A percentile compares a stretch with the other conserved stretches of the same genome.
Conservation (phyloP, 352 stramenopile species). For the Pythium monospermum region DNA sequence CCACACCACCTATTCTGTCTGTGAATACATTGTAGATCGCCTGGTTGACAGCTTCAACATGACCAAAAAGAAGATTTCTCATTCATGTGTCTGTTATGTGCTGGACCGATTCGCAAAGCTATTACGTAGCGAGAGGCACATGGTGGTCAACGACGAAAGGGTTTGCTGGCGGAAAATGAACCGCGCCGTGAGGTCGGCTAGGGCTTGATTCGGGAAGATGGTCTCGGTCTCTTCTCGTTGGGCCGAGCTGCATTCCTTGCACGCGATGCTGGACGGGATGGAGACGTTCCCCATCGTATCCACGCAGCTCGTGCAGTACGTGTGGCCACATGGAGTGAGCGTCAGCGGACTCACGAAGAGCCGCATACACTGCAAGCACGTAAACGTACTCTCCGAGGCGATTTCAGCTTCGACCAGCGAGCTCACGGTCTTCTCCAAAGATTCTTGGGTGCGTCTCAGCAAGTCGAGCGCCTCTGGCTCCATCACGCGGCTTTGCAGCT, state of each 20-base stretch:
- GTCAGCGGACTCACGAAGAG: slow-evolving; percentile 63
- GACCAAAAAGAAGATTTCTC: too few species aligned
- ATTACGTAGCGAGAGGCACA: slow-evolving; percentile 65
- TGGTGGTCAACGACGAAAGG: slow-evolving; percentile 52
- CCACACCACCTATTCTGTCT: too few species aligned
- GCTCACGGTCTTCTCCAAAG: slow-evolving; percentile 61
- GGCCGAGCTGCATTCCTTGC: slow-evolving; percentile 38
- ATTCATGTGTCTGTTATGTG: slow-evolving; percentile 1
- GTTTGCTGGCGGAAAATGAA: slow-evolving; percentile 76
- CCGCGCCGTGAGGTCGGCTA: slow-evolving; percentile 63
- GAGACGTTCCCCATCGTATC: slow-evolving; percentile 29
- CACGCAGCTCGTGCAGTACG: slow-evolving; percentile 58
- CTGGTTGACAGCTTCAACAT: background rate
- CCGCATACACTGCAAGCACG: slow-evolving; percentile 67
- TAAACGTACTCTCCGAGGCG: slow-evolving; percentile 71
- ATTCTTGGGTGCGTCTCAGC: slow-evolving; percentile 54
- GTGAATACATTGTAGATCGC: too few species aligned
- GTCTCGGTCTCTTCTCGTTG: slow-evolving; percentile 31
- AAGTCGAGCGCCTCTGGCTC: slow-evolving; percentile 46
- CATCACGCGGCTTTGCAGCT: slow-evolving; percentile 42
- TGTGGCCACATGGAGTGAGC: slow-evolving; percentile 64
- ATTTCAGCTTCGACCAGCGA: slow-evolving; percentile 62
- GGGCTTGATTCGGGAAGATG: slow-evolving; percentile 61
- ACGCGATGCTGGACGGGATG: slow-evolving; percentile 40
- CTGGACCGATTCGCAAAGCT: slow-evolving; percentile 39